Evolutionary conservation across 163 green algal genomes (phyloP).

Genomic region (Chloromonas sp.): DNA sequence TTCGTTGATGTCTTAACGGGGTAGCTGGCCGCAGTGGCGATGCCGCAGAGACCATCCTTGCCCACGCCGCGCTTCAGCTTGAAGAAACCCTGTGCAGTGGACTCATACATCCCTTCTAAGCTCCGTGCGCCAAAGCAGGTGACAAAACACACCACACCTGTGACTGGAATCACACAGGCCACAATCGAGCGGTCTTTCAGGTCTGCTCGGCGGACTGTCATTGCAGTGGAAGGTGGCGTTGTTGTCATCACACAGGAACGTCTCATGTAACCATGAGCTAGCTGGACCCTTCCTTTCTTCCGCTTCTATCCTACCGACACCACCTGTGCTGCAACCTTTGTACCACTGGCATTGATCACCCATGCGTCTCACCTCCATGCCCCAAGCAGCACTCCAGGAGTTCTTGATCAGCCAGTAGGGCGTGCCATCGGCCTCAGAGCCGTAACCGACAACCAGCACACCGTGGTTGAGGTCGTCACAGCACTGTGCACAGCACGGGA

Average conservation of each 20-base stretch:
- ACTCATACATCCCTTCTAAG: too few relatives aligned
- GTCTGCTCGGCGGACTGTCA: neutral
- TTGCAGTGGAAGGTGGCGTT: neutral
- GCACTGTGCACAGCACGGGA: constrained; percentile 16
- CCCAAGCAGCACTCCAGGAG: constrained; percentile 58
- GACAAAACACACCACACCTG: neutral
- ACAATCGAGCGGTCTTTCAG: neutral
- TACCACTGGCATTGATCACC: too few relatives aligned
- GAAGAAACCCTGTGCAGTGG: constrained; percentile 62
- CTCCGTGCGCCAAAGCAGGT: too few relatives aligned
- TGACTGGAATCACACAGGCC: neutral
- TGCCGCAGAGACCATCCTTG: constrained; percentile 74
- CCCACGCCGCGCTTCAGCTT: constrained; percentile 42
- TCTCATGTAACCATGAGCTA: too few relatives aligned
- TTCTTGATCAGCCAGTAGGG: constrained; percentile 92
- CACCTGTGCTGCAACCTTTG: too few relatives aligned
- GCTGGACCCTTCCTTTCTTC: too few relatives aligned
- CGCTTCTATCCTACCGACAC: too few relatives aligned
- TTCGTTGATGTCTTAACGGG: constrained; percentile 73
- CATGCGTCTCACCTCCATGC: constrained; percentile 30
- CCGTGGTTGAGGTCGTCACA: constrained; percentile 87
- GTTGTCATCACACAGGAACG: too few relatives aligned
- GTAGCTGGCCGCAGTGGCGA: constrained; percentile 77
- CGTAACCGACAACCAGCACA: constrained; percentile 87
- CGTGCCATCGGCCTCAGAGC: constrained; percentile 28